A percentile compares a stretch with the other conserved stretches of the same genome.
Evolutionary conservation across 495 filamentous ascomycete species (phyloP).

Genomic region (Baudoinia panamericana): DNA sequence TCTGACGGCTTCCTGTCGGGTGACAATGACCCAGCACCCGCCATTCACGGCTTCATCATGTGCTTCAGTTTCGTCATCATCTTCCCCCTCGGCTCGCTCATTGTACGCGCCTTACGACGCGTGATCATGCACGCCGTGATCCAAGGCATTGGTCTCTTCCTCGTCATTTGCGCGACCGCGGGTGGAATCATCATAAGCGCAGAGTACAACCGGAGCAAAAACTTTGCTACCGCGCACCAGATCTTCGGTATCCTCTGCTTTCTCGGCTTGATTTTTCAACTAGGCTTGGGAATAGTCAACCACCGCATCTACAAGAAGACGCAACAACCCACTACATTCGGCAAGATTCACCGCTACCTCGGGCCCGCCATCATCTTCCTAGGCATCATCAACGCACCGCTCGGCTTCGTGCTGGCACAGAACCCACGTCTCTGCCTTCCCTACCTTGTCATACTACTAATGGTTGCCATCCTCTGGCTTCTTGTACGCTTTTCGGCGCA

Average conservation of each 20-base stretch:
- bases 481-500: slow-evolving; percentile 2
- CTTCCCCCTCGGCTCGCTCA: slow-evolving; percentile 42
- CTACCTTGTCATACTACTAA: slow-evolving; percentile 2
- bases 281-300: slow-evolving; percentile 35
- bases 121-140: slow-evolving; percentile 39
- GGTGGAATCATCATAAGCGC: slow-evolving; percentile 39
- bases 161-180: slow-evolving; percentile 36
- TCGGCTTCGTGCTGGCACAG: slow-evolving; percentile 28
- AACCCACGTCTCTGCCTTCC: slow-evolving; percentile 9
- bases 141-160: slow-evolving; percentile 32
- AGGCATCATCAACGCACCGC: slow-evolving; percentile 39
- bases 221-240: slow-evolving; percentile 44
- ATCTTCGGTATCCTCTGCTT: slow-evolving; percentile 44
- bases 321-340: slow-evolving; percentile 33
- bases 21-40: slow-evolving; percentile 26
- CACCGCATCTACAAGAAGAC: slow-evolving; percentile 37
- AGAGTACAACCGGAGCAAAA: slow-evolving; percentile 41
- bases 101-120: slow-evolving; percentile 35
- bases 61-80: slow-evolving; percentile 39
- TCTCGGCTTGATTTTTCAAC: slow-evolving; percentile 36
- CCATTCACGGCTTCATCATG: slow-evolving; percentile 41
- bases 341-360: slow-evolving; percentile 34
- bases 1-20: slow-evolving; percentile 6
- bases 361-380: slow-evolving; percentile 38
- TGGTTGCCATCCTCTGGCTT: slow-evolving; percentile 5